Base-by-base conservation (phyloP, 2,329 filamentous ascomycete genomes). In the Monosporascus sp. region DNA sequence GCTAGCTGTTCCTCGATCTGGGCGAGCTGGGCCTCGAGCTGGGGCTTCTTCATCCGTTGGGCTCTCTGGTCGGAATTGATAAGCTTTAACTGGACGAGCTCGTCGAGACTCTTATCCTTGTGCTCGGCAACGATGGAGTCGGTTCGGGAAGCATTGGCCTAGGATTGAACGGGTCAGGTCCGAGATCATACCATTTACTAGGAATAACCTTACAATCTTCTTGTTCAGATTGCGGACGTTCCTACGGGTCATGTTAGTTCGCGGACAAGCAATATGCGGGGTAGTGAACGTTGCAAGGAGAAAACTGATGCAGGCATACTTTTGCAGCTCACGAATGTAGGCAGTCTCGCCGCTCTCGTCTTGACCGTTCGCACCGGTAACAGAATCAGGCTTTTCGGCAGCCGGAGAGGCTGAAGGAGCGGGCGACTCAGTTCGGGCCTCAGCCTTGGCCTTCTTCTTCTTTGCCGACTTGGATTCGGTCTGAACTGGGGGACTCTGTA, bases 211-310 rank as follows among this genome's bases (percentile, higher is more conserved):
- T 74, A 96, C 90, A 65, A 97, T 86, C 76, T 97, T 97, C 82
- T 97, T 97, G 78, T 86, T 88, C 66, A 94, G 77, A 72, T 94
- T 96, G 68, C 93, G 91, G 64, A 97, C 89, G 72, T 84, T 91
- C 80, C 91, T 96, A 61, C 24, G 14, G 9, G 58, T 24, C 31
- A 16, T 6, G 26, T 45, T 17, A 52, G 43, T 46, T 9, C 19
- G 27, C 37, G 22, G 22, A 31, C 50, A 50, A 41, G 56, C 54
- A 54, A 53, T 45, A 46, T 47, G 27, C 41, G 27, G 20, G 55
- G 62, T 55, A 63, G 59, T 46, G 44, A 53, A 46, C 22, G 52
- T 46, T 7, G 51, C 47, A 40, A 37, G 7, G 47, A 43, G 11
- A 19, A 26, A 52, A 35, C 37, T 31, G 56, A 31, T 37, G 51